These are phyloP conservation scores for Citrus maxima DNA, from an alignment of 345 rosid species.

Conservation along the genomic window DNA sequence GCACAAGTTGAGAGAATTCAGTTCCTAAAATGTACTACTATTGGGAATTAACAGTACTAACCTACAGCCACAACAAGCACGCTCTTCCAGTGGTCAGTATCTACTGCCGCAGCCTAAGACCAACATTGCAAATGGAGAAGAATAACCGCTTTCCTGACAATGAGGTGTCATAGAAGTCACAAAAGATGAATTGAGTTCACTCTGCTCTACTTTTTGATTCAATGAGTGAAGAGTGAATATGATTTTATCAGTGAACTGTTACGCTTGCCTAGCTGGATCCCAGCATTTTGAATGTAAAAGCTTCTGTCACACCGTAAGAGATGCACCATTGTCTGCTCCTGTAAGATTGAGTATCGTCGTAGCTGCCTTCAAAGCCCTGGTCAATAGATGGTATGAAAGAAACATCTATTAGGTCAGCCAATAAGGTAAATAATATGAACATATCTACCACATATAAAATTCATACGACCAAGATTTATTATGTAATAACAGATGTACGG, in stretches of 20 bases:
- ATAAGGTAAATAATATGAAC: neutral
- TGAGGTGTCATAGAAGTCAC: neutral
- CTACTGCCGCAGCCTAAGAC: neutral
- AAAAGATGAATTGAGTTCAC: neutral
- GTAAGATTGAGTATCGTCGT: slow-evolving; percentile 80
- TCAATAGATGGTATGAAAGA: neutral
- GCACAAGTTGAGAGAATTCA: neutral
- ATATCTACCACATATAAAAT: neutral
- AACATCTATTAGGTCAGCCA: neutral
- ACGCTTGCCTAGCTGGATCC: neutral
- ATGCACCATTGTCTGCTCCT: slow-evolving; percentile 85
- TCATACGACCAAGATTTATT: neutral
- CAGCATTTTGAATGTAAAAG: neutral
- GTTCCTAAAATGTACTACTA: neutral
- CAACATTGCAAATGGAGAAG: neutral
- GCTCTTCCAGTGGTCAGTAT: neutral
- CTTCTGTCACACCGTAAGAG: slow-evolving; percentile 65
- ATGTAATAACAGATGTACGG: neutral
- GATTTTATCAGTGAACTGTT: neutral
- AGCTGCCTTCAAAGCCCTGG: slow-evolving; percentile 91
- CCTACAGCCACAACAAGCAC: neutral
- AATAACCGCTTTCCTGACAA: neutral
- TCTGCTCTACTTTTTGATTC: neutral
- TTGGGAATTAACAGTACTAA: neutral
- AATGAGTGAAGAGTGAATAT: neutral